phyloP scores from a whole-genome alignment of 768 basidiomycete genomes.

The Phylloporus arenicola region DNA sequence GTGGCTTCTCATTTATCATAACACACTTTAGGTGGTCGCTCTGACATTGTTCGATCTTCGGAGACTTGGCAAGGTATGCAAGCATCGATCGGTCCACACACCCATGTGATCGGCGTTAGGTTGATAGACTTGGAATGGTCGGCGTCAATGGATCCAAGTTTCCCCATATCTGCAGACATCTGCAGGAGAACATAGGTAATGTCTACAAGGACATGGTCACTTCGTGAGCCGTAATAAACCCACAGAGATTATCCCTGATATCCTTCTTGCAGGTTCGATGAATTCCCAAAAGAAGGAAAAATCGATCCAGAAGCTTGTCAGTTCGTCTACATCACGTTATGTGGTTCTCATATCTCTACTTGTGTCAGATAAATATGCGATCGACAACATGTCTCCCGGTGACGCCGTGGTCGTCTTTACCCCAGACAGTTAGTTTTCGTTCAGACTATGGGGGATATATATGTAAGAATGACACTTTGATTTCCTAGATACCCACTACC shows the following conservation, averaged over 20 bases:
- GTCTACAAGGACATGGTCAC: constrained; percentile 87
- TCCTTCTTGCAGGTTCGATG: constrained; percentile 53
- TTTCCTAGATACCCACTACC: constrained; percentile 67
- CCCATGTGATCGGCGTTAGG: constrained; percentile 32
- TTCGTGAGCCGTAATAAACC: constrained; percentile 42
- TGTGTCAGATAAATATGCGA: constrained; percentile 72
- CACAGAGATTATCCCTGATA: neutral
- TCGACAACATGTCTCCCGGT: constrained; percentile 70
- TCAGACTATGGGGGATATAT: neutral
- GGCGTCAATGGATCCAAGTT: constrained; percentile 87
- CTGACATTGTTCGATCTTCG: constrained; percentile 87
- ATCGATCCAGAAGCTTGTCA: constrained; percentile 78
- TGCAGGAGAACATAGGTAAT: constrained; percentile 74
- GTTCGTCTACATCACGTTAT: constrained; percentile 23
- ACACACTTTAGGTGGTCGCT: constrained; percentile 64
- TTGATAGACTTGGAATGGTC: constrained; percentile 77
- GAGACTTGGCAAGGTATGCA: constrained; percentile 65
- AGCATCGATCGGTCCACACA: constrained; percentile 8
- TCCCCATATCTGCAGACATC: constrained; percentile 76
- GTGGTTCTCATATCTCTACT: neutral
- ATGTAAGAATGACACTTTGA: neutral
- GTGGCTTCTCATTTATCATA: constrained; percentile 5
- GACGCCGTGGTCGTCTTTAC: constrained; percentile 93
- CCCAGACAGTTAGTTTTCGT: constrained; percentile 63
- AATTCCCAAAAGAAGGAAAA: constrained; percentile 66